Conservation (phyloP, 495 filamentous ascomycete genomes). For the Penicillium daleae region DNA sequence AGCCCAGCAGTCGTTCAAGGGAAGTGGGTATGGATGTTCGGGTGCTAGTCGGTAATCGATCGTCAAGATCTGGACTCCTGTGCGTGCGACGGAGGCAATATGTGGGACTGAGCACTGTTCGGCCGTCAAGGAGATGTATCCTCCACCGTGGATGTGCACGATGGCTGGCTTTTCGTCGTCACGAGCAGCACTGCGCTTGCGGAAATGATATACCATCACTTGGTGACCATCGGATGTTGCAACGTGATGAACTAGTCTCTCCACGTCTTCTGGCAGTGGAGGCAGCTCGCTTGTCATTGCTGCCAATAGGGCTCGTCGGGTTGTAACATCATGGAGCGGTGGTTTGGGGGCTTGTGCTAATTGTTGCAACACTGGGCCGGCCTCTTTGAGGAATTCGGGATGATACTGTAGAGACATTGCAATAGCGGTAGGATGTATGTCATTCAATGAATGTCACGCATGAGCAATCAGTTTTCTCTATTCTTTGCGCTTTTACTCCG, state of each 20-base stretch:
- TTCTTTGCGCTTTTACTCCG: background rate
- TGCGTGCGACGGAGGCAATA: background rate
- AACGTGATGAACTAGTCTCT: background rate
- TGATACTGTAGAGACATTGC: background rate
- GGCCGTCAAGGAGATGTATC: background rate
- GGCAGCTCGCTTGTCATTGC: background rate
- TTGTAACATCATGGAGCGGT: background rate
- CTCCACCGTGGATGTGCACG: background rate
- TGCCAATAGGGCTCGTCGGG: background rate
- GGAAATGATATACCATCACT: background rate
- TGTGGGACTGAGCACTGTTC: background rate
- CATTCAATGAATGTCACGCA: background rate
- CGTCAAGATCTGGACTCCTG: conserved; percentile 25
- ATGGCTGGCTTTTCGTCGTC: background rate
- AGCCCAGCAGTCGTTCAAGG: conserved; percentile 44
- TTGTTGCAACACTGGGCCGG: background rate
- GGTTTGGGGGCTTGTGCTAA: background rate
- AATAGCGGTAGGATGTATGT: background rate
- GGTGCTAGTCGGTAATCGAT: conserved; percentile 41
- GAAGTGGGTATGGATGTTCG: conserved; percentile 37
- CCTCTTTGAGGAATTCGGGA: background rate
- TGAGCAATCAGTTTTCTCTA: background rate
- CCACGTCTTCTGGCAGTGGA: background rate
- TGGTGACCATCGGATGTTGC: background rate
- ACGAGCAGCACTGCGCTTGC: background rate